Base-by-base conservation (phyloP, 306 rosid genomes). In the Purshia tridentata region DNA sequence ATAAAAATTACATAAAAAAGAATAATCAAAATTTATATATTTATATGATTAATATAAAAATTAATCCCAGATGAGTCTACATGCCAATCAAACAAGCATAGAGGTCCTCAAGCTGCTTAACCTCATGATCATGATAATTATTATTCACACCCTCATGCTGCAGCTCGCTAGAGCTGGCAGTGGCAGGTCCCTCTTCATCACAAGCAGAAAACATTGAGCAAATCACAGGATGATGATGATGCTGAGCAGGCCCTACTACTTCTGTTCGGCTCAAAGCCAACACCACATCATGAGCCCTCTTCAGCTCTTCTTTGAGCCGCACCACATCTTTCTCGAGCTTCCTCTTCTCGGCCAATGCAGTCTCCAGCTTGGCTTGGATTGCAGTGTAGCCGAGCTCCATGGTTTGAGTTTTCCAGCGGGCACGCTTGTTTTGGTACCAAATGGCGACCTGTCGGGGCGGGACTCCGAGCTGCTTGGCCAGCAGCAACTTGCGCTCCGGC, bases 361-460 rank as follows among this genome's bases (percentile, higher is more conserved):
- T 70, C 61, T 86, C 87, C 13, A 89, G 81, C 83, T 55, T 79
- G 41, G 45, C 35, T 56, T 81, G 89, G 22, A 89, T 76, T 4
- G 75, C 75, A 8, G 46, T 65, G 14, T 80, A 76, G 47, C 82
- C 85, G 22, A 74, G 68, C 87, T 89, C 91, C 4, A 89, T 84
- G 81, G 44, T 83, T 57, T 85, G 91, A 0, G 80, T 87, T 81
- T 84, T 84, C 86, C 88, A 83, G 46, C 95, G 75, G 1, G 91
- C 91, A 41, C 95, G 82, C 74, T 83, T 86, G 86, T 87, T 89
- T 52, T 89, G 88, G 81, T 83, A 89, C 95, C 95, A 89, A 20
- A 89, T 70, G 0, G 95, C 87, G 6, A 87, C 83, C 69, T 89
- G 88, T 51, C 95, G 72, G 5, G 90, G 77, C 4, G 89, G 86